A percentile compares a stretch with the other conserved stretches of the same genome.
These are phyloP conservation scores for Leptoxyphium fumago DNA, from an alignment of 2,329 filamentous ascomycete species.

Conservation along the genomic window DNA sequence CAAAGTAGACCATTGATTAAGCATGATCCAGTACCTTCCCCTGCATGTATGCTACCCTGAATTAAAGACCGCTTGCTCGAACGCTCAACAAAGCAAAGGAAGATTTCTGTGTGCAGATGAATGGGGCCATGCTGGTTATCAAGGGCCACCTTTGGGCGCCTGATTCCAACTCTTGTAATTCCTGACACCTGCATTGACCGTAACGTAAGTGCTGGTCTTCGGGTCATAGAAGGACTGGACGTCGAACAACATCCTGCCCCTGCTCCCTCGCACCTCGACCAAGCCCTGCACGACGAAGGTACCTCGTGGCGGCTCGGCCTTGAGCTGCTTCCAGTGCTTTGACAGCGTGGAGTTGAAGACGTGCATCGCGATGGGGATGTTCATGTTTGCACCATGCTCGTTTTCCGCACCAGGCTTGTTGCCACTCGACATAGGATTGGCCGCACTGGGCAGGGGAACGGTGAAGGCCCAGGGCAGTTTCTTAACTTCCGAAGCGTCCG, in stretches of 20 bases:
- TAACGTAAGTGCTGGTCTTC: slow-evolving; percentile 23
- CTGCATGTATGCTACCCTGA: too few species aligned
- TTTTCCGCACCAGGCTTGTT: background rate
- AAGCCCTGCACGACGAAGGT: slow-evolving; percentile 30
- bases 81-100: background rate
- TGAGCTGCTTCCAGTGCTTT: slow-evolving; percentile 19
- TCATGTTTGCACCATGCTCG: slow-evolving; percentile 2
- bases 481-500: slow-evolving; percentile 3
- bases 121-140: slow-evolving; percentile 9
- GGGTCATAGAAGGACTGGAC: slow-evolving; percentile 33
- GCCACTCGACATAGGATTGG: background rate
- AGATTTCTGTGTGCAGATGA: background rate
- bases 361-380: slow-evolving; percentile 16
- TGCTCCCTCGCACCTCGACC: slow-evolving; percentile 30
- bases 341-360: slow-evolving; percentile 13
- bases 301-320: slow-evolving; percentile 27
- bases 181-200: slow-evolving; percentile 14
- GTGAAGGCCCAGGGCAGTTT: slow-evolving; percentile 13
- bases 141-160: slow-evolving; percentile 24
- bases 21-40: too few species aligned
- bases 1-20: too few species aligned
- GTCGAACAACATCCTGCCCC: slow-evolving; percentile 28
- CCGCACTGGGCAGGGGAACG: slow-evolving; percentile 8
- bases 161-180: slow-evolving; percentile 23
- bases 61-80: background rate